phyloP scores from a whole-genome alignment of 1,139 yeast species.

The Pichia sp. region DNA sequence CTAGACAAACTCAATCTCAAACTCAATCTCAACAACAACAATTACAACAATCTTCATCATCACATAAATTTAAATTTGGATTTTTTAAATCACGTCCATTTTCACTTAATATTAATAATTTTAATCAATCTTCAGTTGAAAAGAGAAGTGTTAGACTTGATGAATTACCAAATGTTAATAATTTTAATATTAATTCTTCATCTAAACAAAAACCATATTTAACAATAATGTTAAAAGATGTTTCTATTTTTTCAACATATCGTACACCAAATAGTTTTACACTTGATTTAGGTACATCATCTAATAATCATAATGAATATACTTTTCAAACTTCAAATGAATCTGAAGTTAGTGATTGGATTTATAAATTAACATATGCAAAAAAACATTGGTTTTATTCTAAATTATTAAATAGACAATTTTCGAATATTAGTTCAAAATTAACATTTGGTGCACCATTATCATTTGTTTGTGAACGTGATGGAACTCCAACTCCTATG shows the following conservation, averaged over 20 bases:
- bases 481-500: slow-evolving; percentile 53
- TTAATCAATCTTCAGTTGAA: slow-evolving; percentile 32
- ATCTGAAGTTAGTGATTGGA: slow-evolving; percentile 73
- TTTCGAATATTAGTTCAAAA: slow-evolving; percentile 29
- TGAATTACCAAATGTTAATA: slow-evolving; percentile 55
- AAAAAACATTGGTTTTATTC: slow-evolving; percentile 55
- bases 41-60: neutral
- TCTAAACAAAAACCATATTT: slow-evolving; percentile 45
- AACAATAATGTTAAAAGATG: slow-evolving; percentile 48
- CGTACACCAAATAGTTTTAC: slow-evolving; percentile 54
- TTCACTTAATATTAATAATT: slow-evolving; percentile 35
- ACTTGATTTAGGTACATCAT: slow-evolving; percentile 41
- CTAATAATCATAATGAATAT: slow-evolving; percentile 52
- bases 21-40: neutral
- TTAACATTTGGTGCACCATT: slow-evolving; percentile 88
- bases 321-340: slow-evolving; percentile 64
- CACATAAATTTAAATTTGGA: slow-evolving; percentile 25
- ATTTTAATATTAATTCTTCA: slow-evolving; percentile 27
- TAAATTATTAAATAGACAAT: slow-evolving; percentile 34
- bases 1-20: neutral
- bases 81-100: slow-evolving; percentile 42
- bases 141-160: slow-evolving; percentile 47
- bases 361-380: slow-evolving; percentile 43
- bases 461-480: slow-evolving; percentile 66
- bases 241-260: slow-evolving; percentile 50